Evolutionary conservation across 2,329 filamentous ascomycete species (phyloP).

Genomic region (Aspergillus sp.): DNA sequence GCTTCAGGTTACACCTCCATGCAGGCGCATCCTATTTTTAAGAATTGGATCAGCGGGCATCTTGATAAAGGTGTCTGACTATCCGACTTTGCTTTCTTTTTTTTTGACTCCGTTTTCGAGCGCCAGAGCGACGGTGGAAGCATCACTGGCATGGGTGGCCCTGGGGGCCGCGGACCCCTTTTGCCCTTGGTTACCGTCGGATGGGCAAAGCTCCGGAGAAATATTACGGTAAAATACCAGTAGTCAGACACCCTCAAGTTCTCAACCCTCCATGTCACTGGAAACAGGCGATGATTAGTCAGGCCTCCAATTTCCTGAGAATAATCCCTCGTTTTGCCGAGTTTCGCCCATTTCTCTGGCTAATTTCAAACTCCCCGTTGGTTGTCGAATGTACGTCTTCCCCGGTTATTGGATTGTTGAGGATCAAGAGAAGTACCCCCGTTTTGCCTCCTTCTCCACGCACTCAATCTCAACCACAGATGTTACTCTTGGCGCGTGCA

Average conservation of each 20-base stretch:
- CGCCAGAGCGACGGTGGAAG: not conserved
- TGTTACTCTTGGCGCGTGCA: not conserved
- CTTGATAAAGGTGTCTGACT: not conserved
- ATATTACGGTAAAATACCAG: not conserved
- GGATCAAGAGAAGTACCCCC: not conserved
- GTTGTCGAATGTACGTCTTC: not conserved
- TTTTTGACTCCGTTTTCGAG: not conserved
- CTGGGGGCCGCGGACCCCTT: not conserved
- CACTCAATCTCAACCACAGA: not conserved
- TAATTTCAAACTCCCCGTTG: not conserved
- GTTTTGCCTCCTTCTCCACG: constrained; percentile 1
- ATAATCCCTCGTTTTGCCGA: not conserved
- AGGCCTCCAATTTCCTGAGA: not conserved
- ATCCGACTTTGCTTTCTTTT: not conserved
- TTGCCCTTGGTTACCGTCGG: not conserved
- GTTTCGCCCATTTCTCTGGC: not conserved
- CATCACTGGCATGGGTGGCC: no score
- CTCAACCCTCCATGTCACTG: not conserved
- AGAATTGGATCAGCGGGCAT: not conserved
- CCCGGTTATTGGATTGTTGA: not conserved
- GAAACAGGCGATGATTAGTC: not conserved
- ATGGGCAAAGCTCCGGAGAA: not conserved
- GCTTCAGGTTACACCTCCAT: not conserved
- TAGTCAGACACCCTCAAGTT: not conserved
- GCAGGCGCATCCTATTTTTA: not conserved